Evolutionary conservation across 2,329 filamentous ascomycete genomes (phyloP), one percentile per base, ranked within the genome.

Genomic region (Aspergillus pseudonomiae): DNA sequence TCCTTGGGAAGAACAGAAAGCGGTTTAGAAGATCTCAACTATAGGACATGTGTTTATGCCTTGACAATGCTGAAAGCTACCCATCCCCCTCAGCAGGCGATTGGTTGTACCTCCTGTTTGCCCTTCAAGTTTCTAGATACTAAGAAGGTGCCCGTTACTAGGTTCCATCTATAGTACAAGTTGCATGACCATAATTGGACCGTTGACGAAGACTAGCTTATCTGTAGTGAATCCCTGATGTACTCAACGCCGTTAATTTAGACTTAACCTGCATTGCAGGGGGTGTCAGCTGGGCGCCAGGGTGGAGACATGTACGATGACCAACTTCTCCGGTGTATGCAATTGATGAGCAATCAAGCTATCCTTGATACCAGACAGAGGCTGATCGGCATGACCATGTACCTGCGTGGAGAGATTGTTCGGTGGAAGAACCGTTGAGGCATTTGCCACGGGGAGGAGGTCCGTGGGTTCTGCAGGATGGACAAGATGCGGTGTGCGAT

Each of bases 281-380:
- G 26, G 46, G 19, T 9, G 39, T n/a, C 21, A 16, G 26, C 26
- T 30, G 46, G n/a, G 21, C 16, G 11, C 16, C 24, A 45, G 14
- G 28, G 52, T 54, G 52, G 52, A 54, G 52, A 54, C 19, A 24
- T 24, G 19, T 30, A 16, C 30, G 6, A 21, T 36, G 19, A 54
- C 21, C 36, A 24, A 30, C 46, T 50, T 36, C 30, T 19, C 52
- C 12, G 16, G 32, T 55, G 34, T 39, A 24, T 39, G 34, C 32
- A 39, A 55, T 55, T 55, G 52, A 55, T 55, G 21, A 55, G 52
- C 5, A 19, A 41, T 16, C 39, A 55, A 41, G 52, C 52, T 54
- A 54, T 54, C 30, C 30, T n/a, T 21, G 52, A 54, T n/a, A 36
- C 28, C 52, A 21, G 32, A 36, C 12, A 36, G 30, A 21, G 30